phyloP scores from a whole-genome alignment of 345 rosid genomes.

The Abelmoschus esculentus region DNA sequence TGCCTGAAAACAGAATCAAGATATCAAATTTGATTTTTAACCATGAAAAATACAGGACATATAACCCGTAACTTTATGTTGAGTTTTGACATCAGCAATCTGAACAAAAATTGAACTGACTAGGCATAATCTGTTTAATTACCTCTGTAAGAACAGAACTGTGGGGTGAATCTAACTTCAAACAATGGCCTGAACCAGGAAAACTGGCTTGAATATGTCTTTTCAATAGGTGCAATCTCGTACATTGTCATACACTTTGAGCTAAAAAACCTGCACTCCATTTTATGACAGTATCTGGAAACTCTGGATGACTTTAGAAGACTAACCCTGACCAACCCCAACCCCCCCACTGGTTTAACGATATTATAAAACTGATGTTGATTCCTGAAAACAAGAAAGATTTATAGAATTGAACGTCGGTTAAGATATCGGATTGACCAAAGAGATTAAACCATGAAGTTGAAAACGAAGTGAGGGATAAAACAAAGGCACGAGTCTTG shows the following conservation, averaged over 20 bases:
- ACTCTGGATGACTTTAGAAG: neutral
- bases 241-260: constrained; percentile 30
- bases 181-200: constrained; percentile 20
- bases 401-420: constrained; percentile 15
- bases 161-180: constrained; percentile 27
- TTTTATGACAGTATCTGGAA: constrained; percentile 13
- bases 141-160: constrained; percentile 36
- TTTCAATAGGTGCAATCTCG: constrained; percentile 21
- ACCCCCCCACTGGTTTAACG: neutral
- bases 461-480: neutral
- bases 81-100: neutral
- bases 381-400: constrained; percentile 25
- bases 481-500: neutral
- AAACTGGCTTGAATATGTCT: constrained; percentile 20
- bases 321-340: neutral
- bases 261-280: constrained; percentile 36
- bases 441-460: neutral
- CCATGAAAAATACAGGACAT: neutral
- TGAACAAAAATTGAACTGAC: neutral
- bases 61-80: neutral
- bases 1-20: constrained; percentile 20
- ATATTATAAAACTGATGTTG: neutral
- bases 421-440: constrained; percentile 5
- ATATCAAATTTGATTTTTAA: neutral
- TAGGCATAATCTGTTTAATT: neutral